Percentiles rank a stretch among this genome's conserved stretches.
Conservation (phyloP, 169 alveolate species). For the Plasmodium malariae region DNA sequence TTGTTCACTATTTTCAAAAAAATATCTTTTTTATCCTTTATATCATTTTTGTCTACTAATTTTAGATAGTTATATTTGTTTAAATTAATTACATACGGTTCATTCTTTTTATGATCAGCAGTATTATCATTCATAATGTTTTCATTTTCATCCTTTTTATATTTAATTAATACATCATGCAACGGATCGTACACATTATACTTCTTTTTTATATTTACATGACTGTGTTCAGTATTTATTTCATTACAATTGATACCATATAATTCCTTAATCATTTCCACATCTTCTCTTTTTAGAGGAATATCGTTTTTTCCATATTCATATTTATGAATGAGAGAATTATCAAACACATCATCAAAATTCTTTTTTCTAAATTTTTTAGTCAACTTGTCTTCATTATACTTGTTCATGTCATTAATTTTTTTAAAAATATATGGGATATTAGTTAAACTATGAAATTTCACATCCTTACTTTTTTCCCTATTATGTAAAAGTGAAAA, state of each 20-base stretch:
- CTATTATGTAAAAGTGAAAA: not conserved
- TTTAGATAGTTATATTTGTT: constrained; percentile 37
- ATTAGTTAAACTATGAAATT: not conserved
- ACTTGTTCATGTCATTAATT: not conserved
- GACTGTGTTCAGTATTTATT: not conserved
- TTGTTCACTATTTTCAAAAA: constrained; percentile 24
- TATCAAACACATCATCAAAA: not conserved
- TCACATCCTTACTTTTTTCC: not conserved
- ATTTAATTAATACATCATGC: constrained; percentile 35
- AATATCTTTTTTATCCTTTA: constrained; percentile 14
- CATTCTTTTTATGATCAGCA: not conserved
- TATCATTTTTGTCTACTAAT: constrained; percentile 13
- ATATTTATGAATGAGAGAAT: not conserved
- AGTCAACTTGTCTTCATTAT: not conserved
- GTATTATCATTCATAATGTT: constrained; percentile 1
- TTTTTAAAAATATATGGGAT: constrained; percentile 10
- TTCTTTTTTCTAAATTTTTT: constrained; percentile 4
- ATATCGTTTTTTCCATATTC: not conserved
- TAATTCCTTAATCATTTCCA: constrained; percentile 8
- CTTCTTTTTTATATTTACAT: constrained; percentile 8
- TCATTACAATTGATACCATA: constrained; percentile 16
- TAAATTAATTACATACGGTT: not conserved
- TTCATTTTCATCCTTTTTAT: constrained; percentile 6
- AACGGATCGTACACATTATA: not conserved
- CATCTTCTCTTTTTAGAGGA: constrained; percentile 26